These are phyloP conservation scores for Mikania micrantha DNA, from an alignment of 129 eudicot species.

Conservation along the genomic window DNA sequence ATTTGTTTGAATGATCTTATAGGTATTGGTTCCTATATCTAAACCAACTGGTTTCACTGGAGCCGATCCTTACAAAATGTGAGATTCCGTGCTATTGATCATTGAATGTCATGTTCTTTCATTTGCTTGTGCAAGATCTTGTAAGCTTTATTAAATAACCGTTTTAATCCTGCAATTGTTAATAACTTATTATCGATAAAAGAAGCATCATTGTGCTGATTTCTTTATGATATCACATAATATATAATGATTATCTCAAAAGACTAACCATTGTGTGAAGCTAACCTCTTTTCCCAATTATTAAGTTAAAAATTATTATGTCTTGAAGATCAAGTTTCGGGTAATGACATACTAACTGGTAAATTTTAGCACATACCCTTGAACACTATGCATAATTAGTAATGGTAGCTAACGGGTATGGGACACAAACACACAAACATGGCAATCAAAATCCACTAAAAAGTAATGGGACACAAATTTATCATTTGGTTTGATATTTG, in stretches of 20 bases:
- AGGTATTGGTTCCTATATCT: slow-evolving; percentile 84
- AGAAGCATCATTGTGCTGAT: too few species aligned
- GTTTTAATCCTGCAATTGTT: not conserved
- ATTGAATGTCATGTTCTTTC: not conserved
- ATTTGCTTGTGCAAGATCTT: not conserved
- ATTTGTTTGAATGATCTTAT: not conserved
- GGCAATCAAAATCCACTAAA: too few species aligned
- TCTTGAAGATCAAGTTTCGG: not conserved
- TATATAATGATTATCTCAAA: too few species aligned
- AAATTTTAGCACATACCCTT: too few species aligned
- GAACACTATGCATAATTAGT: not conserved
- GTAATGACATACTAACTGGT: not conserved
- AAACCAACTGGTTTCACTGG: slow-evolving; percentile 91
- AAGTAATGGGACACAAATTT: too few species aligned
- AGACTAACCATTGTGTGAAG: too few species aligned
- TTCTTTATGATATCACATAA: too few species aligned
- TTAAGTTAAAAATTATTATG: too few species aligned
- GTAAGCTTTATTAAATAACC: too few species aligned
- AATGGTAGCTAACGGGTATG: not conserved
- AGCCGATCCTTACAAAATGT: slow-evolving; percentile 98
- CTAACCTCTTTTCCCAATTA: too few species aligned
- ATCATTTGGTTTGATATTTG: too few species aligned
- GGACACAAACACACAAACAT: too few species aligned
- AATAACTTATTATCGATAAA: not conserved
- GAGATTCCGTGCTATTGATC: slow-evolving; percentile 21